Conservation (phyloP, 169 alveolate genomes). For the Eimeria sp. region DNA sequence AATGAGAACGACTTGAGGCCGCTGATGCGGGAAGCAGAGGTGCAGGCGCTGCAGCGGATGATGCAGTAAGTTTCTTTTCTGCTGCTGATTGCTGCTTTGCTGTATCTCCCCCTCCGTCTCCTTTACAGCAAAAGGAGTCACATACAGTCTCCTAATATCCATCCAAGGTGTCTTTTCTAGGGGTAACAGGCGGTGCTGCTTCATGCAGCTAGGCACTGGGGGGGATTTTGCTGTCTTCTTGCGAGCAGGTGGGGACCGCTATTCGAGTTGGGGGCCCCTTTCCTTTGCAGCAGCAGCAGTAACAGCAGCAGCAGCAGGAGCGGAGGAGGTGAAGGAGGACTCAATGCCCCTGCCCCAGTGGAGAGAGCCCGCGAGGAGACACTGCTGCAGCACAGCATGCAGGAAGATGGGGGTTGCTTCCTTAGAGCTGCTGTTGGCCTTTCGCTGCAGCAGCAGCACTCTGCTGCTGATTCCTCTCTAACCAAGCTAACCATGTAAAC, state of each 20-base stretch:
- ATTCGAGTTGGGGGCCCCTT: neutral
- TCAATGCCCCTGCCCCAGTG: neutral
- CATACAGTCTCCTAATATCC: too few relatives aligned
- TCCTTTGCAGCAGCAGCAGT: neutral
- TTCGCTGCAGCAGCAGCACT: too few relatives aligned
- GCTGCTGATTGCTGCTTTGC: neutral
- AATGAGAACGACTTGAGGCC: neutral
- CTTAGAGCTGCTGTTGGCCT: neutral
- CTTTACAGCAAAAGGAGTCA: neutral
- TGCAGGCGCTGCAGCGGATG: conserved; percentile 31
- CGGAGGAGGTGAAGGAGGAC: neutral
- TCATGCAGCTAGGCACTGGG: too few relatives aligned
- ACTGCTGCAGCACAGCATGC: conserved; percentile 1
- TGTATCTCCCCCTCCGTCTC: neutral
- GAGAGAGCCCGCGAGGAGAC: conserved; percentile 2
- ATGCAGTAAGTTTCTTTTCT: conserved; percentile 22
- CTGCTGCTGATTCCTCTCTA: neutral
- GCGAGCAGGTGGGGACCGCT: neutral
- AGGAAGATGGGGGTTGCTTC: neutral
- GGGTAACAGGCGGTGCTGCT: too few relatives aligned
- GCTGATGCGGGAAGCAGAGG: neutral
- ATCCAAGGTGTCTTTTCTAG: too few relatives aligned
- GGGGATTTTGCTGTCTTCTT: neutral
- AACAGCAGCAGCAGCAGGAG: neutral
- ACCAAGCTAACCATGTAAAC: neutral